Conservation (phyloP, 305 asterid genomes). For the Solanum hybrid region DNA sequence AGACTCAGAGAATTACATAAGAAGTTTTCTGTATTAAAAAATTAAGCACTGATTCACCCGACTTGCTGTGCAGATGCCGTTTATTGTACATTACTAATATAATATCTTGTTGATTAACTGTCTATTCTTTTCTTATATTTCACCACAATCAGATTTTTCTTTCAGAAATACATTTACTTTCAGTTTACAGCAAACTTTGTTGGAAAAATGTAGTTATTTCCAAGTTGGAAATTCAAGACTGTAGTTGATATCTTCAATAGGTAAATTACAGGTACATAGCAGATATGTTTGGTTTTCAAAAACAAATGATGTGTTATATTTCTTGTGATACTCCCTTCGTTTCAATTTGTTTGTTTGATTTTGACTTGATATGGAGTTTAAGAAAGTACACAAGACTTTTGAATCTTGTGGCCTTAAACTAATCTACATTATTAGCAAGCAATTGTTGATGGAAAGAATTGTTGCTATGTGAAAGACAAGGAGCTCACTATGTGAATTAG, state of each 20-base stretch:
- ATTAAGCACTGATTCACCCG: not conserved
- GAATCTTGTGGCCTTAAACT: not conserved
- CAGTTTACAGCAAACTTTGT: not conserved
- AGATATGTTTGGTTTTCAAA: not conserved
- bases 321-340: not conserved
- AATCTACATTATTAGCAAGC: not conserved
- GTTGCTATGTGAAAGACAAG: not conserved
- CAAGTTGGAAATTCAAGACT: not conserved
- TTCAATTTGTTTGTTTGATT: not conserved
- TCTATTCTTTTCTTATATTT: not conserved
- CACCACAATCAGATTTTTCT: not conserved
- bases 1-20: not conserved
- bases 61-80: not conserved
- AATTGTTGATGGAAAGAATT: too few relatives aligned
- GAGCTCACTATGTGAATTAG: not conserved
- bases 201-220: not conserved
- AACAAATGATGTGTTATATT: not conserved
- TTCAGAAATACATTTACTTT: not conserved
- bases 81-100: not conserved
- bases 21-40: not conserved
- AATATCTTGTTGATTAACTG: not conserved
- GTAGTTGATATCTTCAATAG: not conserved
- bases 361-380: not conserved
- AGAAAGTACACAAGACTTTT: not conserved
- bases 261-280: not conserved